phyloP scores from a whole-genome alignment of 176 grass and related monocot species.

The Pharus latifolius region DNA sequence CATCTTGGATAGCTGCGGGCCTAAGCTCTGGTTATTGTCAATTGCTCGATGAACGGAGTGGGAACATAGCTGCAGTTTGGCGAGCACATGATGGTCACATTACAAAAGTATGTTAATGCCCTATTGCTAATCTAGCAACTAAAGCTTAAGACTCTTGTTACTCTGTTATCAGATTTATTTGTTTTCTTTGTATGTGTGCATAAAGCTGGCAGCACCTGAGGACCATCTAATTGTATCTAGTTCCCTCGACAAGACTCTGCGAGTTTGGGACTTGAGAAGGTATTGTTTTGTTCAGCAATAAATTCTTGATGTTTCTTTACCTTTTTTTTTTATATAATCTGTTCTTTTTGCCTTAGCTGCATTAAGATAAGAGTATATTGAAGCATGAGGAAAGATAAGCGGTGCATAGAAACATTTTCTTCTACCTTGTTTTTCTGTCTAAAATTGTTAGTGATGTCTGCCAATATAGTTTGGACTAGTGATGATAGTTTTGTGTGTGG shows the following conservation, averaged over 20 bases:
- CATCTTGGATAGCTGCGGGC: slow-evolving; percentile 68
- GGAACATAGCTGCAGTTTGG: slow-evolving; percentile 74
- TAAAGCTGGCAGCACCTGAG: slow-evolving; percentile 67
- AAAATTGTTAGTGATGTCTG: not conserved
- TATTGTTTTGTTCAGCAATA: slow-evolving; percentile 30
- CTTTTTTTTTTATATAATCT: not conserved
- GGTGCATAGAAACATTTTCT: not conserved
- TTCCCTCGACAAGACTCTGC: slow-evolving; percentile 84
- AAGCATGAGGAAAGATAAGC: not conserved
- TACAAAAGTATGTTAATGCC: slow-evolving; percentile 53
- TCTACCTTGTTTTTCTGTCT: not conserved
- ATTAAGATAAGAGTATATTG: not conserved
- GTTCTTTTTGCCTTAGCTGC: not conserved
- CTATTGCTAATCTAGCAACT: not conserved
- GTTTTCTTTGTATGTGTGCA: slow-evolving; percentile 14
- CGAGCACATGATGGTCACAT: slow-evolving; percentile 91
- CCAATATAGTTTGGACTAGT: not conserved
- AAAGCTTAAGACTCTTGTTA: slow-evolving; percentile 2
- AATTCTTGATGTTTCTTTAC: not conserved
- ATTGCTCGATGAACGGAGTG: slow-evolving; percentile 73
- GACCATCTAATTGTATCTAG: slow-evolving; percentile 92
- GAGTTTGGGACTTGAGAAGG: slow-evolving; percentile 93
- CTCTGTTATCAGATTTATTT: slow-evolving; percentile 15
- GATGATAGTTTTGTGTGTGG: no score
- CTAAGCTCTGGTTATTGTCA: slow-evolving; percentile 85